Evolutionary conservation across 371 early-diverging fungal species (phyloP).

Genomic region (Mortierella sp.): DNA sequence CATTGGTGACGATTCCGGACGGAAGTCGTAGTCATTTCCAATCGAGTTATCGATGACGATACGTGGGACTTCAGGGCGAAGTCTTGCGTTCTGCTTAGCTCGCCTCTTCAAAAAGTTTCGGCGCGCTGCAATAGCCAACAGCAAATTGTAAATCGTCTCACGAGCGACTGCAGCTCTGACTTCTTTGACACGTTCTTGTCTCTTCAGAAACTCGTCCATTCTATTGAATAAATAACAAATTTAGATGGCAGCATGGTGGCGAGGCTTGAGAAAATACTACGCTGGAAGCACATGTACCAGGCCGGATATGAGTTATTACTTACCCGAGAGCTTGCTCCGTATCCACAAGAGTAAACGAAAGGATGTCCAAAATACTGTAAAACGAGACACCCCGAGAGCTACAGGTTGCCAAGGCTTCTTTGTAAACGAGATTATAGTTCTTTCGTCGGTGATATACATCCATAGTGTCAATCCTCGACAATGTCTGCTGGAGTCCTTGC

Average conservation of each 20-base stretch:
- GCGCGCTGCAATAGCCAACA: slow-evolving; percentile 39
- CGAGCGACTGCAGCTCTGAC: slow-evolving; percentile 39
- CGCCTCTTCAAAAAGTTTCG: slow-evolving; percentile 44
- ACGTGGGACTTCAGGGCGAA: slow-evolving; percentile 52
- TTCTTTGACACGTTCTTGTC: slow-evolving; percentile 52
- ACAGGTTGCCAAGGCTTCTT: slow-evolving; percentile 50
- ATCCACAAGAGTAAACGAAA: slow-evolving; percentile 63
- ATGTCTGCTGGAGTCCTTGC: slow-evolving; percentile 35
- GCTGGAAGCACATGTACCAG: background rate
- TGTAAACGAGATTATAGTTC: slow-evolving; percentile 59
- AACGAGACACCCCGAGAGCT: slow-evolving; percentile 61
- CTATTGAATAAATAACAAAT: background rate
- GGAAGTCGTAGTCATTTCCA: slow-evolving; percentile 31
- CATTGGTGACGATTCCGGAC: slow-evolving; percentile 51
- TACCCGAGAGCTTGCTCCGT: slow-evolving; percentile 64
- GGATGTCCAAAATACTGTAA: slow-evolving; percentile 59
- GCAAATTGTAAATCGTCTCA: slow-evolving; percentile 48
- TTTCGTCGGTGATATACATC: slow-evolving; percentile 54
- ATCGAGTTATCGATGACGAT: slow-evolving; percentile 53
- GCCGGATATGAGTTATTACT: background rate
- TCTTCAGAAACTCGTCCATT: slow-evolving; percentile 49
- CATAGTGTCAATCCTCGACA: slow-evolving; percentile 57
- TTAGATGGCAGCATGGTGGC: background rate
- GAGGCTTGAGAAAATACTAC: background rate
- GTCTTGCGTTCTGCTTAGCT: slow-evolving; percentile 27